Evolutionary conservation across 129 eudicot genomes (phyloP).

Genomic region (Pseudognaphalium luteoalbum): DNA sequence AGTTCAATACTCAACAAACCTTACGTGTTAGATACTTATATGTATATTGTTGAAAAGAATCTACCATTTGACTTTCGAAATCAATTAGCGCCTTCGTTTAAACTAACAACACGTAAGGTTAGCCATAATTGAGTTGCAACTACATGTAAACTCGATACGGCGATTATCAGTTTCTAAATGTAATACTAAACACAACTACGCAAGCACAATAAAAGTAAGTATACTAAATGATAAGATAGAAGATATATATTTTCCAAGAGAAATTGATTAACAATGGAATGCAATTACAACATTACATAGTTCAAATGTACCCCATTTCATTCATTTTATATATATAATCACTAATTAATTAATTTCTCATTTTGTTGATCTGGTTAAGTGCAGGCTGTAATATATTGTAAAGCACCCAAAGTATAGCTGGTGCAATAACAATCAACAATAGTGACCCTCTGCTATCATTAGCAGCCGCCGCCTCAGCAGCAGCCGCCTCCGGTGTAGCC

Average conservation of each 20-base stretch:
- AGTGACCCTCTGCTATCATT: conserved; percentile 77
- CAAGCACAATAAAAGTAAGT: not conserved
- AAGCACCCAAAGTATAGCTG: conserved; percentile 89
- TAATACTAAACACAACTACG: not conserved
- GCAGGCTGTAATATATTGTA: conserved; percentile 96
- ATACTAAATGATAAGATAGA: not conserved
- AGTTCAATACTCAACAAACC: too few species aligned
- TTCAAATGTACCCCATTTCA: conserved; percentile 24
- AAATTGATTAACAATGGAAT: conserved; percentile 25
- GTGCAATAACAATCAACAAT: conserved; percentile 75
- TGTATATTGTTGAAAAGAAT: too few species aligned
- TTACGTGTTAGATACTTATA: not conserved
- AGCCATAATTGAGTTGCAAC: not conserved
- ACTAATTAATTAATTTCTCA: conserved; percentile 48
- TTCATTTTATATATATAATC: not conserved
- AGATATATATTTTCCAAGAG: conserved; percentile 24
- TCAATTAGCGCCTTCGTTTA: too few species aligned
- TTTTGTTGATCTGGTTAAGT: conserved; percentile 89
- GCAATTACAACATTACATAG: conserved; percentile 37
- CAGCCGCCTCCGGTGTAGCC: conserved; percentile 56
- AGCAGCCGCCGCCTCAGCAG: conserved; percentile 53
- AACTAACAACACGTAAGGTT: not conserved
- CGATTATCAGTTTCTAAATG: not conserved
- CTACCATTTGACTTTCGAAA: too few species aligned
- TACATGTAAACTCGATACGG: too few species aligned